Evolutionary conservation across 805 yeast species (phyloP), one percentile per base, ranked within the genome.

Genomic region (Yamadazyma laniorum): DNA sequence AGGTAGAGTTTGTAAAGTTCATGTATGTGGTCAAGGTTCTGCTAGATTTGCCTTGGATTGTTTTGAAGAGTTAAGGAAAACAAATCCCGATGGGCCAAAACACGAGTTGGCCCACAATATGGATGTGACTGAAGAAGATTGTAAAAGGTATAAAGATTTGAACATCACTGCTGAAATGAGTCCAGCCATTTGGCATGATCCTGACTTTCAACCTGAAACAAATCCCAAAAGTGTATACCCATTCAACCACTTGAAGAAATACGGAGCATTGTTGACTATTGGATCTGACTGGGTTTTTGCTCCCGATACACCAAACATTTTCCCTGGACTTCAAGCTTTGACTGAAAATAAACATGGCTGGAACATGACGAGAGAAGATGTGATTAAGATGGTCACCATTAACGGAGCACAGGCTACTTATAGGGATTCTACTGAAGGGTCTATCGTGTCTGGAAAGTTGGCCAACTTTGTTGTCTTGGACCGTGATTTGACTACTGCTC

Each of bases 221-320:
- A 51, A 48, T 35, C 57, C 56, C 6, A 39, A 43, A 19, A 48
- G 54, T 6, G 57, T 52, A n/a, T 52, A 52, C 39, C 56, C 57
- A 7, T 52, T 52, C 50, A 52, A 50, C 33, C 6, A 34, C 25
- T 40, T 52, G 37, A 45, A 51, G 30, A 47, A 51, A 11, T 33
- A 44, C 33, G 57, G 57, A 13, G 57, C 57, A 11, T 29, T 51
- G 23, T 29, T 52, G 26, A 52, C 57, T 8, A 51, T 52, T 37
- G 56, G 57, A 12, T 52, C 57, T 6, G 57, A 52, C 27, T 51
- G 57, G 56, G 57, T 52, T 4, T 52, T 52, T 44, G 50, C 56
- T 22, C 57, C 57, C 13, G 56, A 52, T 36, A 47, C 53, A 26
- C 56, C 57, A 18, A 50, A 51, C 42, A 52, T 52, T 25, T 51